These are phyloP conservation scores for Pythium aristosporum DNA, from an alignment of 352 stramenopile species.

Conservation along the genomic window DNA sequence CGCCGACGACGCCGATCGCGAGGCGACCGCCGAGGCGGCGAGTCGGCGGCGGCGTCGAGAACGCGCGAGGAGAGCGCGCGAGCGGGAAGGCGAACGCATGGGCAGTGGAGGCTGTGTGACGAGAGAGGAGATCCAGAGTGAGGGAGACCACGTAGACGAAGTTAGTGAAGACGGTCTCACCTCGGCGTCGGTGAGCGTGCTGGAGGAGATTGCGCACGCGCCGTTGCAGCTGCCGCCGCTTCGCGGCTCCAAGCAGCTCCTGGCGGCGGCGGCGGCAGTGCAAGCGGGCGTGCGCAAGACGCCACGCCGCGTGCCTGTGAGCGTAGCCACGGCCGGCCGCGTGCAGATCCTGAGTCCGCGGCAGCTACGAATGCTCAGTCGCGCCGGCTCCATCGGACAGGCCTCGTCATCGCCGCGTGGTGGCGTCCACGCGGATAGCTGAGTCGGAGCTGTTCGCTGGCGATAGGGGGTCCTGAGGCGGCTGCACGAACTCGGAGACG, in stretches of 20 bases:
- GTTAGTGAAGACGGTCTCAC: not conserved
- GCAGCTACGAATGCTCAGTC: conserved; percentile 25
- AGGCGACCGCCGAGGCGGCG: not conserved
- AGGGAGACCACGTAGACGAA: not conserved
- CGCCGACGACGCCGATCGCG: conserved; percentile 21
- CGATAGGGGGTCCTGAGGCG: too few relatives aligned
- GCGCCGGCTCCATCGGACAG: conserved; percentile 5
- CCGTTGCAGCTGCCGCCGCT: conserved; percentile 22
- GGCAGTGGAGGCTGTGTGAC: not conserved
- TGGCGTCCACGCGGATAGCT: too few relatives aligned
- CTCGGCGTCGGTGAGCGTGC: conserved; percentile 9
- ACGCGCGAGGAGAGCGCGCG: conserved; percentile 7
- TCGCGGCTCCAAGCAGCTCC: not conserved
- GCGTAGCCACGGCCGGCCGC: conserved; percentile 24
- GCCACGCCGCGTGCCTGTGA: conserved; percentile 26
- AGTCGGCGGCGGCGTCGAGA: conserved; percentile 2
- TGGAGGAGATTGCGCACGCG: conserved; percentile 25
- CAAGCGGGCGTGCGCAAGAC: conserved; percentile 26
- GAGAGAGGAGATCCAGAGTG: not conserved
- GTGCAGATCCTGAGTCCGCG: conserved; percentile 31
- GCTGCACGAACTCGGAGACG: too few relatives aligned
- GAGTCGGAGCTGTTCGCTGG: too few relatives aligned
- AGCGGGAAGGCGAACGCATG: not conserved
- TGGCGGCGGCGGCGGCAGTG: not conserved
- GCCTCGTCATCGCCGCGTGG: too few relatives aligned